Evolutionary conservation across 2,329 filamentous ascomycete genomes (phyloP).

Genomic region (Xylariales sp.): DNA sequence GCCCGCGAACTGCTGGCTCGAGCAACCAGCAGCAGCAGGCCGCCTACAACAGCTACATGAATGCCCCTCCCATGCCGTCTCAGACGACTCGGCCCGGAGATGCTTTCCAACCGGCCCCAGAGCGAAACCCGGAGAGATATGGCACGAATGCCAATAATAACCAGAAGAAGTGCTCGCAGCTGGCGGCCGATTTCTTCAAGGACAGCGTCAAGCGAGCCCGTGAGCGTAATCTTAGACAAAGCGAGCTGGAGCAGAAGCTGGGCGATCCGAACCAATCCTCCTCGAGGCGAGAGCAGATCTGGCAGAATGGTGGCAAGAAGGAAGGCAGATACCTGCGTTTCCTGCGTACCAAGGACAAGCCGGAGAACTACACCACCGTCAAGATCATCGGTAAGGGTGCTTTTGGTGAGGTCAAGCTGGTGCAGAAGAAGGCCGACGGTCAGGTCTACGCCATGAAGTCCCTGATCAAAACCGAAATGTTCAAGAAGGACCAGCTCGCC

Average conservation of each 20-base stretch:
- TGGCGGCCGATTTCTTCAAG: constrained; percentile 92
- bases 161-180: constrained; percentile 64
- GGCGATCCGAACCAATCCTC: constrained; percentile 71
- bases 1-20: constrained; percentile 80
- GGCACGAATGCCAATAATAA: constrained; percentile 62
- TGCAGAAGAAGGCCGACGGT: constrained; percentile 92
- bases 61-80: constrained; percentile 63
- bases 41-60: constrained; percentile 63
- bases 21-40: constrained; percentile 57
- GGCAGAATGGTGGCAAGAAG: constrained; percentile 77
- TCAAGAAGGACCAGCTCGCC: constrained; percentile 96
- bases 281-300: constrained; percentile 76
- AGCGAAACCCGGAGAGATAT: constrained; percentile 81
- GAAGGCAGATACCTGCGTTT: constrained; percentile 93
- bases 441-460: constrained; percentile 99
- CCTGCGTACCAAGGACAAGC: constrained; percentile 86
- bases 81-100: constrained; percentile 52
- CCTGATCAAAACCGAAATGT: constrained; percentile 98
- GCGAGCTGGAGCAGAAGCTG: constrained; percentile 84
- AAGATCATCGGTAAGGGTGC: constrained; percentile 99
- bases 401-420: constrained; percentile 96
- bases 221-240: constrained; percentile 91
- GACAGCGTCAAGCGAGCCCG: constrained; percentile 95
- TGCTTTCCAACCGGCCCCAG: constrained; percentile 74
- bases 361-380: constrained; percentile 90